These are phyloP conservation scores for Amyloporia xantha DNA, from an alignment of 768 basidiomycete genomes.

Conservation along the genomic window DNA sequence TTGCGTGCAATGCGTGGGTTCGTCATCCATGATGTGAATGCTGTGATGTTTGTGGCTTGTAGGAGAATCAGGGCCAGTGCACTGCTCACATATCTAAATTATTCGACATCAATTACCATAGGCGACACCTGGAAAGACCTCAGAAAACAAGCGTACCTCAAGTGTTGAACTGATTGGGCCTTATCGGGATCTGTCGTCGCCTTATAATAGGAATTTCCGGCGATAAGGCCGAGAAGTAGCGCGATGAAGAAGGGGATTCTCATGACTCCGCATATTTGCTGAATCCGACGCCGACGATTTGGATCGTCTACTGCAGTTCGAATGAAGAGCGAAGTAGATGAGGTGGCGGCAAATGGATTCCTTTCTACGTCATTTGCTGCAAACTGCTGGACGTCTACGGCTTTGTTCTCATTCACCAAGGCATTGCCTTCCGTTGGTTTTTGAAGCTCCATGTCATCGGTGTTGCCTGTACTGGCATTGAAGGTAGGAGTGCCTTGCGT, in stretches of 20 bases:
- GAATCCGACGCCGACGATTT: background rate
- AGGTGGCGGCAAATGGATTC: background rate
- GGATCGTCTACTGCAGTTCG: background rate
- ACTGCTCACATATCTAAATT: background rate
- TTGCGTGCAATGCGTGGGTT: background rate
- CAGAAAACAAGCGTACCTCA: no score
- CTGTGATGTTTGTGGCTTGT: background rate
- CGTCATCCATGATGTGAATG: background rate
- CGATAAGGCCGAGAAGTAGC: background rate
- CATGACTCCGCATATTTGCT: background rate
- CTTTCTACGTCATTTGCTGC: background rate
- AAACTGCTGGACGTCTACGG: background rate
- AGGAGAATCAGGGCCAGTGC: background rate
- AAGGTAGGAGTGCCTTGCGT: conserved; percentile 1
- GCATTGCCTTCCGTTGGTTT: background rate
- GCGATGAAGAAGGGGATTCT: background rate
- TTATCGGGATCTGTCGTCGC: background rate
- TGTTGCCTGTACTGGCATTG: background rate
- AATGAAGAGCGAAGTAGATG: background rate
- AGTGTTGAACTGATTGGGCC: background rate
- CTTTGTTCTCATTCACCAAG: background rate
- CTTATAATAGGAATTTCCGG: background rate
- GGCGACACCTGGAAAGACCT: background rate
- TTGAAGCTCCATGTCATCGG: background rate
- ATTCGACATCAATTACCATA: background rate